Conservation (phyloP, 495 filamentous ascomycete species). For the Tuber calosporum region DNA sequence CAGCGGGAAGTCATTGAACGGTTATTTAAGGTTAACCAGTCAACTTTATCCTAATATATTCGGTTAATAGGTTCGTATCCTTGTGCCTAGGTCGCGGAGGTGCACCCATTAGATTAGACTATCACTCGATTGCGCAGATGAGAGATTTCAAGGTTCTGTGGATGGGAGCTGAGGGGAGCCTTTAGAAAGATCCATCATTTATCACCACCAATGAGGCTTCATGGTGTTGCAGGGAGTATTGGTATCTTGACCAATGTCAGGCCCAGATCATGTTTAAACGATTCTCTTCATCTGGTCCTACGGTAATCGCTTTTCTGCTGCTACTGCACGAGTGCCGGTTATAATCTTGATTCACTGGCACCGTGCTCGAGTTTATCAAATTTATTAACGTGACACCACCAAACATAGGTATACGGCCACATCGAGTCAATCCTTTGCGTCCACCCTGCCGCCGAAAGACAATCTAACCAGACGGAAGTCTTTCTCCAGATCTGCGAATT, state of each 20-base stretch:
- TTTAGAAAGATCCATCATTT: neutral
- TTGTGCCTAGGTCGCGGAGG: neutral
- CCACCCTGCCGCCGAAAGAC: neutral
- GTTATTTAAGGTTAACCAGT: too few species aligned
- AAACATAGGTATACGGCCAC: too few species aligned
- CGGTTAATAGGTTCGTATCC: too few species aligned
- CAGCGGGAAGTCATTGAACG: too few species aligned
- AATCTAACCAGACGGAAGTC: neutral
- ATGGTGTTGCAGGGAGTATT: neutral
- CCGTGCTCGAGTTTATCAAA: too few species aligned
- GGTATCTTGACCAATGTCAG: neutral
- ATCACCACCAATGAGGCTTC: neutral
- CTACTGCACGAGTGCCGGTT: neutral
- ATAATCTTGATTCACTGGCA: too few species aligned
- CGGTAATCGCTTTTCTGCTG: neutral
- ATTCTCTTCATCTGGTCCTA: neutral
- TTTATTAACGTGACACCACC: too few species aligned
- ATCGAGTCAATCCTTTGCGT: neutral
- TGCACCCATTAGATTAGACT: neutral
- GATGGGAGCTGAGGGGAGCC: neutral
- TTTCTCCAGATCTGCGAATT: neutral
- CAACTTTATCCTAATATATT: too few species aligned
- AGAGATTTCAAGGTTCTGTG: neutral
- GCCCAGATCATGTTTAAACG: neutral
- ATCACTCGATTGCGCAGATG: neutral